Evolutionary conservation across 2,329 filamentous ascomycete species (phyloP).

Genomic region (Didymella pomorum): DNA sequence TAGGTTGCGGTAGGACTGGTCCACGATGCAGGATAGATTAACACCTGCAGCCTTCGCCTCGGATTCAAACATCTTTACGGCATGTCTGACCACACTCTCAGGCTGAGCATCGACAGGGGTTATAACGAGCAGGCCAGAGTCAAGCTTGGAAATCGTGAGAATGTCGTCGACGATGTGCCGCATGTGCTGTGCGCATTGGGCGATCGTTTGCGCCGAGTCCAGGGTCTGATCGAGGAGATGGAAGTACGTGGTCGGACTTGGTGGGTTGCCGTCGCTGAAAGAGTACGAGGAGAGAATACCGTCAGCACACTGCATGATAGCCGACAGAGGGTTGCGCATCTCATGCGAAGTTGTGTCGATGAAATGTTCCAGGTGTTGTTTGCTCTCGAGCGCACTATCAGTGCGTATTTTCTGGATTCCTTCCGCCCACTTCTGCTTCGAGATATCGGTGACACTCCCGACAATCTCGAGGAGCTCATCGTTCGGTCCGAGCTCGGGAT

Average conservation of each 20-base stretch:
- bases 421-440: constrained; percentile 50
- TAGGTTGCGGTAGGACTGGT: constrained; percentile 50
- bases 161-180: constrained; percentile 59
- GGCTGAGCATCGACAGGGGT: constrained; percentile 51
- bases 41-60: constrained; percentile 46
- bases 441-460: constrained; percentile 50
- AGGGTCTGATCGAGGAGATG: constrained; percentile 35
- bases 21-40: constrained; percentile 38
- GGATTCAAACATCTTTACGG: constrained; percentile 50
- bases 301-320: constrained; percentile 56
- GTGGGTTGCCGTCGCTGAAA: constrained; percentile 14
- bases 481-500: constrained; percentile 33
- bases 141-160: constrained; percentile 56
- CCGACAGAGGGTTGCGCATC: constrained; percentile 55
- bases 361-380: constrained; percentile 47
- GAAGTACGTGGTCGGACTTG: constrained; percentile 22
- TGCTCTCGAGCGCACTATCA: constrained; percentile 42
- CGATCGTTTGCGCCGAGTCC: constrained; percentile 54
- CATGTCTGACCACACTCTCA: constrained; percentile 43
- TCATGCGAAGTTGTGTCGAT: constrained; percentile 52
- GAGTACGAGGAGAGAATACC: constrained; percentile 43
- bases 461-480: constrained; percentile 43
- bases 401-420: constrained; percentile 43
- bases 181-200: constrained; percentile 55
- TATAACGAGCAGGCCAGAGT: constrained; percentile 53